Percentiles rank a stretch among this genome's conserved stretches.
Conservation (phyloP, 2,329 filamentous ascomycete species). For the Rutstroemia sp. region DNA sequence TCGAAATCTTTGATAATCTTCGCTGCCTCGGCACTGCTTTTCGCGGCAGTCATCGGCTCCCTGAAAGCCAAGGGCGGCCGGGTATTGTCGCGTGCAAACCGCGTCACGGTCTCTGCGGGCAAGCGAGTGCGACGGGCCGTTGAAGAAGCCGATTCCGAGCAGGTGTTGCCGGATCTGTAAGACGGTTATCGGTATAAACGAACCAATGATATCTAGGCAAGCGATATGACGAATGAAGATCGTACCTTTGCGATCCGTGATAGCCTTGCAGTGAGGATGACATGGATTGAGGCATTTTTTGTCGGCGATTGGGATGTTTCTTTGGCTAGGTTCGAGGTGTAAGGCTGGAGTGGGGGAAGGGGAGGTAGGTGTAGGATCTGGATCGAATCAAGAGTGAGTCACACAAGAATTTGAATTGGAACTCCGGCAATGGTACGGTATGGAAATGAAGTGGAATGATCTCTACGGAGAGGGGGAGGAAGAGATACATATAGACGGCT, state of each 20-base stretch:
- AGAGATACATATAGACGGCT: not conserved
- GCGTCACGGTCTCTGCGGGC: not conserved
- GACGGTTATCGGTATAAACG: not conserved
- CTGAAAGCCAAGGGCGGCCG: not conserved
- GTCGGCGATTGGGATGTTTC: not conserved
- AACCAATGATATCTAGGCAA: not conserved
- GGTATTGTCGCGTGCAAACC: not conserved
- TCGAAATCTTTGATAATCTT: slow-evolving; percentile 1
- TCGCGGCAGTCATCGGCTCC: not conserved
- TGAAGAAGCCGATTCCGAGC: not conserved
- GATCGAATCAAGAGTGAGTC: not conserved
- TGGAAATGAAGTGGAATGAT: not conserved
- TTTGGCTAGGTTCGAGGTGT: not conserved
- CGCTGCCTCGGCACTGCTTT: not conserved
- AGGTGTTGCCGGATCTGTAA: not conserved
- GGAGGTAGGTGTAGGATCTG: not conserved
- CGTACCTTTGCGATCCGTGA: not conserved
- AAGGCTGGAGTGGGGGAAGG: not conserved
- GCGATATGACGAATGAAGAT: not conserved
- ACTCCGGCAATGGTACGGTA: not conserved
- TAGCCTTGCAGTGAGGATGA: slow-evolving; percentile 9
- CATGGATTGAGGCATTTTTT: slow-evolving; percentile 4
- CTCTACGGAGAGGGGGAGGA: not conserved
- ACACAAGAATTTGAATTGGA: not conserved
- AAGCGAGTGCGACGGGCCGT: not conserved